Evolutionary conservation across 108 stramenopile genomes (phyloP).

Genomic region (Bacterosira constricta): DNA sequence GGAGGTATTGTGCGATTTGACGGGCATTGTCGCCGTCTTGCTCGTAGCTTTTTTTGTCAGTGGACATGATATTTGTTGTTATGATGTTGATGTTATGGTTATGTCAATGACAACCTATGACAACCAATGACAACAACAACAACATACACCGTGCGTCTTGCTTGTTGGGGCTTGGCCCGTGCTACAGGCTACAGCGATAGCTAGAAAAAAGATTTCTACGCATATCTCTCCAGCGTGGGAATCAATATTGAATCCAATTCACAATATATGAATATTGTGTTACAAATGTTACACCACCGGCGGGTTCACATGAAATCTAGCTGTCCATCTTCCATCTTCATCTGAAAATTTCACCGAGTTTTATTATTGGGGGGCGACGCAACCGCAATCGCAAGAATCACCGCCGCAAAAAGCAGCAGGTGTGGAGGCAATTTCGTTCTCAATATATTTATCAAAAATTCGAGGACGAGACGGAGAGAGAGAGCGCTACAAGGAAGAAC

Average conservation of each 20-base stretch:
- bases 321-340: no score
- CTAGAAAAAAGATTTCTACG: no score
- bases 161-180: no score
- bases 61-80: not conserved
- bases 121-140: no score
- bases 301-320: no score
- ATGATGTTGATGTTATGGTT: not conserved
- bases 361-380: conserved; percentile 4
- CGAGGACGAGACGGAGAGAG: not conserved
- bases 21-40: conserved; percentile 85
- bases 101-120: not conserved
- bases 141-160: no score
- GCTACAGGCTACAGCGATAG: not conserved
- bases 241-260: no score
- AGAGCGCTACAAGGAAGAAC: not conserved
- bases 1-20: conserved; percentile 92
- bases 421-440: not conserved
- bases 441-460: not conserved
- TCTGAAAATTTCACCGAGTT: no score
- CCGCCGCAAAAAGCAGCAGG: not conserved
- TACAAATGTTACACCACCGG: no score
- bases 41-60: conserved; percentile 48
- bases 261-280: no score
- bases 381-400: conserved; percentile 5
- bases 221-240: no score